Evolutionary conservation across 176 grass and related monocot species (phyloP).

Genomic region (Hordeum marinum): DNA sequence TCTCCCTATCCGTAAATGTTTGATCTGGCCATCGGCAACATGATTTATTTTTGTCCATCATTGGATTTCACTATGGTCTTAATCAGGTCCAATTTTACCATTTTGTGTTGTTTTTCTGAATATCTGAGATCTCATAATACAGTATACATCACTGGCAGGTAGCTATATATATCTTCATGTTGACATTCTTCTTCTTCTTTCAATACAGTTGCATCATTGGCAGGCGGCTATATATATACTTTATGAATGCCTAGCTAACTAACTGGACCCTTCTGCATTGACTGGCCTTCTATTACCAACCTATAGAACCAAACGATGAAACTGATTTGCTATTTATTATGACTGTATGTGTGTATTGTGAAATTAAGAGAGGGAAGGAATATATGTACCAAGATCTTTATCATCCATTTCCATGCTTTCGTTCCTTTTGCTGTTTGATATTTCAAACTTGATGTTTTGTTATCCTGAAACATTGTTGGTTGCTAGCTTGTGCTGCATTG

Average conservation of each 20-base stretch:
- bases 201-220: slow-evolving; percentile 10
- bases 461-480: neutral
- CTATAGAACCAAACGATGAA: slow-evolving; percentile 28
- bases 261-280: slow-evolving; percentile 34
- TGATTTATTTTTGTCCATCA: too few species aligned
- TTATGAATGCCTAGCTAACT: slow-evolving; percentile 52
- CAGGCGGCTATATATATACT: too few species aligned
- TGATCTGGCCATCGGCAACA: too few species aligned
- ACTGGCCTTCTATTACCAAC: slow-evolving; percentile 31
- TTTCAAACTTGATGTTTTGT: neutral
- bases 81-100: too few species aligned
- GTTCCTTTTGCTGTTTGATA: slow-evolving; percentile 1
- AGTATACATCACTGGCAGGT: too few species aligned
- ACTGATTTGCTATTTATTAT: slow-evolving; percentile 31
- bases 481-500: too few species aligned
- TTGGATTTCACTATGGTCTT: too few species aligned
- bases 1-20: too few species aligned
- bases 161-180: too few species aligned
- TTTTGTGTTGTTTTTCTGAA: too few species aligned
- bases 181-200: neutral
- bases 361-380: slow-evolving; percentile 26
- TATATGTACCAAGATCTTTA: slow-evolving; percentile 14
- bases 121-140: too few species aligned
- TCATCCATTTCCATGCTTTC: neutral
- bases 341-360: slow-evolving; percentile 21